Evolutionary conservation across 441 rosid species (phyloP).

Genomic region (Brassica balearica): DNA sequence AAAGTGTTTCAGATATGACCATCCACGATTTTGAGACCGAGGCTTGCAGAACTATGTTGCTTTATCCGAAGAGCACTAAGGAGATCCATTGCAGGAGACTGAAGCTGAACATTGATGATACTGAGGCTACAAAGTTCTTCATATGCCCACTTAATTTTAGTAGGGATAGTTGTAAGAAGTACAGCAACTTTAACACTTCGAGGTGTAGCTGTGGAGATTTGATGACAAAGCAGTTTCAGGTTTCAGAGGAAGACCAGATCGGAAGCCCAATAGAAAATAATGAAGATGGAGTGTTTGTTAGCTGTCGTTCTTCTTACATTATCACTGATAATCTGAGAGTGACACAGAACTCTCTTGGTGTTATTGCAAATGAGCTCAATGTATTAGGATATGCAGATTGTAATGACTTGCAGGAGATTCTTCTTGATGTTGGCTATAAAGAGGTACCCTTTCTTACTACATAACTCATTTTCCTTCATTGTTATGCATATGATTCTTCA

Average conservation of each 20-base stretch:
- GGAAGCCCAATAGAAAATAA: neutral
- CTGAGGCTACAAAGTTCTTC: constrained; percentile 10
- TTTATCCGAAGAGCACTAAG: neutral
- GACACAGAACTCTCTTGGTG: neutral
- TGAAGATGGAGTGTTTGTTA: neutral
- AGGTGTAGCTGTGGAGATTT: neutral
- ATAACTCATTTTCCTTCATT: too few relatives aligned
- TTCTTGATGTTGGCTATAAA: neutral
- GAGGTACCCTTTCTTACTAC: neutral
- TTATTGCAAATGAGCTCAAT: neutral
- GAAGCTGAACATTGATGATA: neutral
- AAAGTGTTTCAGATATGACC: neutral
- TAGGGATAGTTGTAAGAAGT: too few relatives aligned
- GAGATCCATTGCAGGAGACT: neutral
- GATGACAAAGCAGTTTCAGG: neutral
- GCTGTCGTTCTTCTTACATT: neutral
- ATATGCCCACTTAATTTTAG: neutral
- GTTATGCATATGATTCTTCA: neutral
- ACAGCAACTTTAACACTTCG: constrained; percentile 2
- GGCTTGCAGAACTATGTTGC: neutral
- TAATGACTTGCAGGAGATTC: neutral
- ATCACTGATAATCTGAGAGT: neutral
- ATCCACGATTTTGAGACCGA: neutral
- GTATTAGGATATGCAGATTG: neutral
- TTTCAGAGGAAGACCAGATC: neutral